These are phyloP conservation scores for Ophiostoma sp. DNA, from an alignment of 2,329 filamentous ascomycete genomes.

Conservation along the genomic window DNA sequence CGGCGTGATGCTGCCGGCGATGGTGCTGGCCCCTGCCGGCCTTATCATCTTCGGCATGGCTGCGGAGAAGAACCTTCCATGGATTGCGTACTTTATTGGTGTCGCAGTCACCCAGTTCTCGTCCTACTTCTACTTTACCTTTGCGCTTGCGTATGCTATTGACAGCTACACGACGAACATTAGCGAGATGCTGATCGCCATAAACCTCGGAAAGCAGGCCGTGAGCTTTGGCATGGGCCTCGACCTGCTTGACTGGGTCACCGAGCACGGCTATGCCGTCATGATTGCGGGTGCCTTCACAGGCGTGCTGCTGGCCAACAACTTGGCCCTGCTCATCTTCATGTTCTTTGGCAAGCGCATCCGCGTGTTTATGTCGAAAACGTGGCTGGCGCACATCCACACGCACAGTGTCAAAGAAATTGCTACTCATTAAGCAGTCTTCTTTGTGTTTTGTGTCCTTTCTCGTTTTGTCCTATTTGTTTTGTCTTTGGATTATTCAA, in stretches of 20 bases:
- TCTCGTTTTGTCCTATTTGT: background rate
- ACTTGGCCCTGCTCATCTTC: constrained; percentile 44
- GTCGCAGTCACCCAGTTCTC: constrained; percentile 45
- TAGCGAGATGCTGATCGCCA: constrained; percentile 58
- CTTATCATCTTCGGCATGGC: constrained; percentile 40
- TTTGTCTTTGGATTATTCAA: background rate
- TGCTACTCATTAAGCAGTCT: background rate
- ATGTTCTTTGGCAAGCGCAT: constrained; percentile 48
- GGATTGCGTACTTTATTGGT: constrained; percentile 45
- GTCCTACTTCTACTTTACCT: constrained; percentile 51
- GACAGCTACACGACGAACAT: constrained; percentile 54
- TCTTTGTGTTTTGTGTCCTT: background rate
- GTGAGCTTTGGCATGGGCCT: constrained; percentile 50
- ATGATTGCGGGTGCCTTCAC: constrained; percentile 49
- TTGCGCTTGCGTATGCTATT: constrained; percentile 56
- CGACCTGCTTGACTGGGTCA: constrained; percentile 47
- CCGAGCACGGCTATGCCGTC: constrained; percentile 43
- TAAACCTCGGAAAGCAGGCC: constrained; percentile 53
- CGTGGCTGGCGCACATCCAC: constrained; percentile 46
- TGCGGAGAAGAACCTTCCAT: constrained; percentile 38
- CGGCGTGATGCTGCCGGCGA: constrained; percentile 36
- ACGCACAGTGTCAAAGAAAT: constrained; percentile 32
- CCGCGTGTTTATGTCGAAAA: constrained; percentile 40
- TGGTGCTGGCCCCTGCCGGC: constrained; percentile 38
- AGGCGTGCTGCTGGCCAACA: constrained; percentile 45